Evolutionary conservation across 805 yeast species (phyloP), one percentile per base, ranked within the genome.

Genomic region (Yarrowia hollandica): DNA sequence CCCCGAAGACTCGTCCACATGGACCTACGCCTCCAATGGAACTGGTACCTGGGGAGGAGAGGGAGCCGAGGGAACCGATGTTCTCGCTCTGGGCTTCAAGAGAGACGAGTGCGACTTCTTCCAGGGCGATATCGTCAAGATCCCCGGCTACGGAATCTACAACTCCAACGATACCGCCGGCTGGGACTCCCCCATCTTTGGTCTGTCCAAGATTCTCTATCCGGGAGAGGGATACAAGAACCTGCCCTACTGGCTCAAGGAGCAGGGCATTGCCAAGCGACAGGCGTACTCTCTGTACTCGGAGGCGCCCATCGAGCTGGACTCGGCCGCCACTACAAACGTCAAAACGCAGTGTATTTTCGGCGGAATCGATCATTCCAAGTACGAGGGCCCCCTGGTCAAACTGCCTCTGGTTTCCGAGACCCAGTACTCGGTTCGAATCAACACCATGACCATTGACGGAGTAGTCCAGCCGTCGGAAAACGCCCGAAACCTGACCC

Each of bases 191-290:
- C 55, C 55, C 15, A 48, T 48, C 12, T 48, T 48, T 11, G 55
- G 55, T 2, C 55, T 48, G 7, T 48, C 55, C 30, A 48, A 48
- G 5, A 15, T 48, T 4, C 39, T 48, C 12, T 48, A 21, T 16
- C 55, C 55, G 4, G 55, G 22, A 12, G 55, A 48, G 7, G 55
- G 55, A 11, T 48, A 31, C 55, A 48, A 48, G 39, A 48, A 48
- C 39, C 55, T 48, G 28, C 55, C 55, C 11, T 48, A 48, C 22
- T 48, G 55, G 55, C 30, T 48, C 19, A 31, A 33, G 34, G 55
- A 48, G 12, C 28, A 22, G 21, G 55, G 55, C 4, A 31, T 48
- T 15, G 39, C 39, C 21, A 22, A 48, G 14, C 12, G 55, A 48
- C 55, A 48, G 22, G 39, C 39, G 16, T 48, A n/a, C 30, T 26